Evolutionary conservation across 345 rosid genomes (phyloP).

Genomic region (Eucalyptus sp.): DNA sequence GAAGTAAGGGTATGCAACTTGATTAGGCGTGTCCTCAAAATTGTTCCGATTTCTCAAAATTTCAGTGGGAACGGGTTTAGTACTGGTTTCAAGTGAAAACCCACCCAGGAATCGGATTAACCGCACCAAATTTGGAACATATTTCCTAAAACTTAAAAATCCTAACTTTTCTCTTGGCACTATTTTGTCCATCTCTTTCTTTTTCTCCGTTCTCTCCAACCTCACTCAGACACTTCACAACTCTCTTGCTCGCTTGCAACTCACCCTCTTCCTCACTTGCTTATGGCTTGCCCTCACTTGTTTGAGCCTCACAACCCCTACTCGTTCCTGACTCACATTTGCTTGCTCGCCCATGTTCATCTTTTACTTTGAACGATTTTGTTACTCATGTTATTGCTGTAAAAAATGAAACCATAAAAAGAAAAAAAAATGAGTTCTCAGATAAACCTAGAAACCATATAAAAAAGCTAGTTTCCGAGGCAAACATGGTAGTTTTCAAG

Average conservation of each 20-base stretch:
- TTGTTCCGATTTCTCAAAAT: neutral
- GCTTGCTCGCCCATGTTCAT: neutral
- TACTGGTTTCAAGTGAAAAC: neutral
- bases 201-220: neutral
- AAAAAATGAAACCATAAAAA: neutral
- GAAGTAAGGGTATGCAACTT: neutral
- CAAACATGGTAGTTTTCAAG: neutral
- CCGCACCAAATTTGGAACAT: fast-evolving
- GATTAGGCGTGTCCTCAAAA: neutral
- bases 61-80: neutral
- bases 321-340: neutral
- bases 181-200: neutral
- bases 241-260: neutral
- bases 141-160: too few relatives aligned
- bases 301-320: too few relatives aligned
- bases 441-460: neutral
- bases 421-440: neutral
- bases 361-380: neutral
- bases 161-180: neutral
- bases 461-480: neutral
- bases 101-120: fast-evolving
- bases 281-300: neutral
- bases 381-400: too few relatives aligned
- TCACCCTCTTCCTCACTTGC: neutral
- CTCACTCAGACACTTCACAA: neutral